A percentile compares a stretch with the other conserved stretches of the same genome.
Conservation (phyloP, 140 eudicot species). For the Oenanthe javanica region DNA sequence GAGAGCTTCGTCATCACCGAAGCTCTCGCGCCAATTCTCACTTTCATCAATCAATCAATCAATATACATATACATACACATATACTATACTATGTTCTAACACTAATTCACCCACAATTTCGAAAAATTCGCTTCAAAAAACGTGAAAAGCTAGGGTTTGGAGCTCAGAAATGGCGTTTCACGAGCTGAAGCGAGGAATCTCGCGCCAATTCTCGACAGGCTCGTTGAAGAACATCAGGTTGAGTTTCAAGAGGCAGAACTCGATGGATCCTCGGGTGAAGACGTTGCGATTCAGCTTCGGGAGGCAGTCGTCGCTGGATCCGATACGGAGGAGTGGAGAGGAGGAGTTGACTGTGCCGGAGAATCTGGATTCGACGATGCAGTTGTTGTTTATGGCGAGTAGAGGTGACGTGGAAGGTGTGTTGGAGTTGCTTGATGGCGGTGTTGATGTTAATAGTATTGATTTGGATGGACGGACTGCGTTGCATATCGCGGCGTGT, state of each 20-base stretch:
- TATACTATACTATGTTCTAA: too few species aligned
- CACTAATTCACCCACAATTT: too few species aligned
- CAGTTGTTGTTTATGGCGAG: slow-evolving; percentile 74
- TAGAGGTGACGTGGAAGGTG: slow-evolving; percentile 59
- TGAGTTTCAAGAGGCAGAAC: slow-evolving; percentile 68
- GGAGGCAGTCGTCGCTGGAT: slow-evolving; percentile 84
- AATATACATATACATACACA: too few species aligned
- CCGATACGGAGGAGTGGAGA: slow-evolving; percentile 49
- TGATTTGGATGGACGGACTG: slow-evolving; percentile 95
- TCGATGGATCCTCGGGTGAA: slow-evolving; percentile 65
- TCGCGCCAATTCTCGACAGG: slow-evolving; percentile 86
- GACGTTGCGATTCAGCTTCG: slow-evolving; percentile 60
- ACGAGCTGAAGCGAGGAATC: slow-evolving; percentile 53
- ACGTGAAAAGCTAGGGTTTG: too few species aligned
- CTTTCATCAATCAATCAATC: too few species aligned
- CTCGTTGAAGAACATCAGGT: slow-evolving; percentile 42
- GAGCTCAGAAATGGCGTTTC: slow-evolving; percentile 27
- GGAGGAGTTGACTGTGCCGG: slow-evolving; percentile 55
- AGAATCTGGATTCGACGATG: slow-evolving; percentile 78
- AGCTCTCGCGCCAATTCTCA: too few species aligned
- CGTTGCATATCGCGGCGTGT: slow-evolving; percentile 88
- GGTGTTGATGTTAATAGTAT: slow-evolving; percentile 90
- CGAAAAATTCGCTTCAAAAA: too few species aligned
- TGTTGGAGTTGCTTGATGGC: slow-evolving; percentile 64
- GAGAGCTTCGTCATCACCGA: too few species aligned